Evolutionary conservation across 257 asterid species (phyloP).

Genomic region (Solanum phureja): DNA sequence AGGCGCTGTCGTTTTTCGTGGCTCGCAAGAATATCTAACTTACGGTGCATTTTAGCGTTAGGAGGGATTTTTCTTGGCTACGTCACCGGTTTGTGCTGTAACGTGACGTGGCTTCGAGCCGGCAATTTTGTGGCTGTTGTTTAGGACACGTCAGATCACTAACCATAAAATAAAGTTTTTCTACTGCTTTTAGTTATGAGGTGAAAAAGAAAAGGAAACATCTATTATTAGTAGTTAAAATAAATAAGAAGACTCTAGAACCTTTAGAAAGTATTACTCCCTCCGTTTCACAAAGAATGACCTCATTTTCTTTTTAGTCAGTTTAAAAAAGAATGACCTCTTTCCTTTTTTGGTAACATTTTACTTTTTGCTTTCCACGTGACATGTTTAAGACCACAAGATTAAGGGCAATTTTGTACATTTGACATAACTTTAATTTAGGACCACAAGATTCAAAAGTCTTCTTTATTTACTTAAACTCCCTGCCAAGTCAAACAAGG

Average conservation of each 20-base stretch:
- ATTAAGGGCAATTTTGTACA: too few species aligned
- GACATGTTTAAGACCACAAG: too few species aligned
- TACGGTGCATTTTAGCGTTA: neutral
- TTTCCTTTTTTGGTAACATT: too few species aligned
- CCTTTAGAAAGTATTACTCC: neutral
- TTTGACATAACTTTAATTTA: too few species aligned
- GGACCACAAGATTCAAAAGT: too few species aligned
- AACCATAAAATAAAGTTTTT: neutral
- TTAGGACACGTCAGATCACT: neutral
- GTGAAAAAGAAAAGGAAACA: neutral
- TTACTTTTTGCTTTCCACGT: too few species aligned
- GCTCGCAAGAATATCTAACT: neutral
- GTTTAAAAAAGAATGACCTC: too few species aligned
- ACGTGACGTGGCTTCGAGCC: neutral
- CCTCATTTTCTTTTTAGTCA: too few species aligned
- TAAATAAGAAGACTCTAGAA: neutral
- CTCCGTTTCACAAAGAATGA: too few species aligned
- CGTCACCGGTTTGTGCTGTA: neutral
- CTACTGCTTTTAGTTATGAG: neutral
- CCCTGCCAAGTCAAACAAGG: too few species aligned
- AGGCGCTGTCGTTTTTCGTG: neutral
- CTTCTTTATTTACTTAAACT: too few species aligned
- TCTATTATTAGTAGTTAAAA: neutral
- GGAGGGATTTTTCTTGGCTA: neutral
- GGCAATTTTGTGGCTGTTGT: neutral